Base-by-base conservation (phyloP, 2,329 filamentous ascomycete genomes). In the Samsoniella hepiali region DNA sequence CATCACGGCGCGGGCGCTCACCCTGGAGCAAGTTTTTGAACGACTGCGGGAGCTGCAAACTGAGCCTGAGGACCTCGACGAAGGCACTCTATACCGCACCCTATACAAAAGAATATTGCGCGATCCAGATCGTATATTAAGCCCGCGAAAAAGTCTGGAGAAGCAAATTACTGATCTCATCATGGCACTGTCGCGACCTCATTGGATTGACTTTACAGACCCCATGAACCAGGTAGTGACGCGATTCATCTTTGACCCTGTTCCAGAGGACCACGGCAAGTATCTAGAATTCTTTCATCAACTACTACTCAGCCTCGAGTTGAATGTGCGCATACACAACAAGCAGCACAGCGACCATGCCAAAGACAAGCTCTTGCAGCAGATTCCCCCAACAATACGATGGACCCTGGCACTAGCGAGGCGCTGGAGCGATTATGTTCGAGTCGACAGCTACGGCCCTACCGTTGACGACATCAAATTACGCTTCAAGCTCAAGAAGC, bases 211-310 rank as follows among this genome's bases (percentile, higher is more conserved):
- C 73, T 91, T 91, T 68, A 89, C 88, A 34, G 79, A 81, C 42
- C 83, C 84, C 4, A 84, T 84, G 69, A 91, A 91, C 69, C 90
- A 93, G 70, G 87, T 91, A 29, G 85, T 88, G 31, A 90, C 90
- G 3, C 86, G 87, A 61, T 91, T 89, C 74, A 89, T 92, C 65
- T 87, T 88, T 66, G 84, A 88, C 68, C 81, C 81, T 13, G 79
- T 81, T 63, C 78, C 81, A 42, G 77, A 79, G 22, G 87, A 88
- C 67, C 78, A 82, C 53, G 75, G 79, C 22, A 81, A 82, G 64
- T 89, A 88, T 68, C 82, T 84, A 64, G 82, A 81, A 32, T 92
- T 93, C 76, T 91, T 91, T 72, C 88, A 91, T 72, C 90, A 93
- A 74, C 76, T 93, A n/a, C 79, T 93, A 3, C 81, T 93, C 49